Percentiles rank a stretch among this genome's conserved stretches.
Evolutionary conservation across 1,284 basidiomycete species (phyloP).

Genomic region (Wolfiporia cocos): DNA sequence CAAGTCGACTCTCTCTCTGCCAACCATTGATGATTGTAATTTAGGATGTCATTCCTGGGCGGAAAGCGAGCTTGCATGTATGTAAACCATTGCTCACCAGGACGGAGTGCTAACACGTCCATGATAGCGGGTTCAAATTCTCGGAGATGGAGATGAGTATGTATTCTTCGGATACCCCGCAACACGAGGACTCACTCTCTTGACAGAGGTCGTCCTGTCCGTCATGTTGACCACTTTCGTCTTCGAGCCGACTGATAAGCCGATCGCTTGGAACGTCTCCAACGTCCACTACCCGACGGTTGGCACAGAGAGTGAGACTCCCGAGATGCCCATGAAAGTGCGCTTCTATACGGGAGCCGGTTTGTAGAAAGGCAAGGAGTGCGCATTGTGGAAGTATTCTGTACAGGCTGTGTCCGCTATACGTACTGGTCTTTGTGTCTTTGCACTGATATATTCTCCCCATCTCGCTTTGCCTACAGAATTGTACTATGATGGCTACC

Average conservation of each 20-base stretch:
- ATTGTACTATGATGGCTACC: no score
- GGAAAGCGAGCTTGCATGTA: constrained; percentile 29
- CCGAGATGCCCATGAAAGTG: constrained; percentile 8
- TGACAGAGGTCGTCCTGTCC: constrained; percentile 6
- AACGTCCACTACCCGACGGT: constrained; percentile 8
- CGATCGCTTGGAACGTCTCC: constrained; percentile 9
- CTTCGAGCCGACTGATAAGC: constrained; percentile 10
- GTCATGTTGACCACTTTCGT: constrained; percentile 9
- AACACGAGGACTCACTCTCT: neutral
- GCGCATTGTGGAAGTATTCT: no score
- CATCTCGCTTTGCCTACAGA: no score
- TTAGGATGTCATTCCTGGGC: constrained; percentile 30
- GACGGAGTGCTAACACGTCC: no score
- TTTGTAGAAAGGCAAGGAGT: no score
- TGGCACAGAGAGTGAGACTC: constrained; percentile 1
- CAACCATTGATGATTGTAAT: neutral
- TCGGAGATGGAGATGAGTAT: constrained; percentile 30
- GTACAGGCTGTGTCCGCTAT: no score
- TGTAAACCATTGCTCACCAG: neutral
- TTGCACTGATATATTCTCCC: no score
- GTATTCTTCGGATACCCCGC: constrained; percentile 10
- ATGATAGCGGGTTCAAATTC: constrained; percentile 29
- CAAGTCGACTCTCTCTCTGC: no score
- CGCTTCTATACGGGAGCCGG: neutral
- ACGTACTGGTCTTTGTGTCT: no score